Evolutionary conservation across 2,329 filamentous ascomycete genomes (phyloP).

Genomic region (Colletotrichum sp.): DNA sequence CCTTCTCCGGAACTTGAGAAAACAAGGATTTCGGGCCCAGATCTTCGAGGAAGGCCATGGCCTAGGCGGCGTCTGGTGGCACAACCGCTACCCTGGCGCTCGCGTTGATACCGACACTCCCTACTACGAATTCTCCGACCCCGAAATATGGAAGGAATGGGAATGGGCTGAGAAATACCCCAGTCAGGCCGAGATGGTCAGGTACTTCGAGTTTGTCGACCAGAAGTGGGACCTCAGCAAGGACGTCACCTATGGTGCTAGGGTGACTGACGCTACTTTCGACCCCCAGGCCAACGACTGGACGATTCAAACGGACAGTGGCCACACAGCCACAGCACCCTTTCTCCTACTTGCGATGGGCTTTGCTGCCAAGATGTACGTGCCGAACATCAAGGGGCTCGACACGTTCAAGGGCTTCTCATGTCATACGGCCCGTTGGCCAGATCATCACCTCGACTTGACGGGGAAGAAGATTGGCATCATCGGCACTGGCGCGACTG

Average conservation of each 20-base stretch:
- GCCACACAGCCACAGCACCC: slow-evolving; percentile 32
- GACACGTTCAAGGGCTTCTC: slow-evolving; percentile 3
- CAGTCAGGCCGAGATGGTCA: slow-evolving; percentile 37
- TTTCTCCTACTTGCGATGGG: slow-evolving; percentile 46
- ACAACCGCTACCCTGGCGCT: slow-evolving; percentile 43
- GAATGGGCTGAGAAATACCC: slow-evolving; percentile 40
- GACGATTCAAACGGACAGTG: slow-evolving; percentile 41
- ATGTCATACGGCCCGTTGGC: not conserved
- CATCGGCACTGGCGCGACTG: slow-evolving; percentile 22
- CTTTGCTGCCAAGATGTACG: slow-evolving; percentile 42
- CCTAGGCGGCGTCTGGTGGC: slow-evolving; percentile 36
- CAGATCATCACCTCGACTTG: not conserved
- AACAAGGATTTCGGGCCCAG: not conserved
- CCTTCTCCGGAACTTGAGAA: not conserved
- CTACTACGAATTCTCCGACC: slow-evolving; percentile 29
- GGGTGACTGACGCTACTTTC: slow-evolving; percentile 43
- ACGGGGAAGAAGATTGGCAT: slow-evolving; percentile 12
- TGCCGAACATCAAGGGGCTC: slow-evolving; percentile 36
- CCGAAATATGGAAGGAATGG: slow-evolving; percentile 42
- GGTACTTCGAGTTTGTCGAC: slow-evolving; percentile 49
- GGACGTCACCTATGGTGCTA: slow-evolving; percentile 44
- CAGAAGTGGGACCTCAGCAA: slow-evolving; percentile 43
- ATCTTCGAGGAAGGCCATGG: not conserved
- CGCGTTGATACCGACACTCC: slow-evolving; percentile 34
- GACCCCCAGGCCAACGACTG: slow-evolving; percentile 37